Conservation (phyloP, 2,329 filamentous ascomycete genomes). For the Talaromyces sp. region DNA sequence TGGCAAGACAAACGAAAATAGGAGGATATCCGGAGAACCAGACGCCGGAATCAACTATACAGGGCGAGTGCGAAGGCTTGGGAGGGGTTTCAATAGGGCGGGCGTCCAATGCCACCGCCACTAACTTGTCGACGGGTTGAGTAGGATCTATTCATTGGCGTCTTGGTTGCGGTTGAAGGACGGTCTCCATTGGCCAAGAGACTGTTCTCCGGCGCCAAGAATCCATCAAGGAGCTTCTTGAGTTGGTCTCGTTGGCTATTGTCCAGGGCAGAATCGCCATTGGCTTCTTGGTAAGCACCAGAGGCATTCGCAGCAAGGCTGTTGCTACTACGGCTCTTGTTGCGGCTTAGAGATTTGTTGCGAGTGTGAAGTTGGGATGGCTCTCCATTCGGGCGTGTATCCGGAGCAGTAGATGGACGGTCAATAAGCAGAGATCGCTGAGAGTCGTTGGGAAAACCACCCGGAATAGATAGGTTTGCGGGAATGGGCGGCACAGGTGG, state of each 20-base stretch:
- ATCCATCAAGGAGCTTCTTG: constrained; percentile 40
- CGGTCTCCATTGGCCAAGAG: constrained; percentile 21
- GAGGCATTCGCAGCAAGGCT: constrained; percentile 25
- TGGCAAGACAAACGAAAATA: constrained; percentile 7
- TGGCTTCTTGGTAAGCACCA: constrained; percentile 5
- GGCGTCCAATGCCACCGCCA: constrained; percentile 36
- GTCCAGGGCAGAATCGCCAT: constrained; percentile 19
- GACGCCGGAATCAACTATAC: constrained; percentile 17
- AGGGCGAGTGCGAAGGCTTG: constrained; percentile 4
- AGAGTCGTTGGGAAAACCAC: constrained; percentile 45
- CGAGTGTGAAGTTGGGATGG: constrained; percentile 13
- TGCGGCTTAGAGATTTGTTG: constrained; percentile 33
- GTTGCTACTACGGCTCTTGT: constrained; percentile 39
- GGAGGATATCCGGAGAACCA: constrained; percentile 2
- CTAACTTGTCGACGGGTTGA: constrained; percentile 27
- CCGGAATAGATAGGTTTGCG: constrained; percentile 43
- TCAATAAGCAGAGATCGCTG: constrained; percentile 35
- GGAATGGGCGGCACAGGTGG: constrained; percentile 53
- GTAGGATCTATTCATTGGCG: constrained; percentile 10
- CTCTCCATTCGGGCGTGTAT: constrained; percentile 21
- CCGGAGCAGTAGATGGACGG: constrained; percentile 38
- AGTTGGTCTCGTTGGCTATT: constrained; percentile 34
- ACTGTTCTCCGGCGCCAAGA: constrained; percentile 32
- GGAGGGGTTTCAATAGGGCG: constrained; percentile 33
- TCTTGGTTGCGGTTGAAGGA: constrained; percentile 16